phyloP scores from a whole-genome alignment of 768 basidiomycete species.

The Kwoniella dendrophila region DNA sequence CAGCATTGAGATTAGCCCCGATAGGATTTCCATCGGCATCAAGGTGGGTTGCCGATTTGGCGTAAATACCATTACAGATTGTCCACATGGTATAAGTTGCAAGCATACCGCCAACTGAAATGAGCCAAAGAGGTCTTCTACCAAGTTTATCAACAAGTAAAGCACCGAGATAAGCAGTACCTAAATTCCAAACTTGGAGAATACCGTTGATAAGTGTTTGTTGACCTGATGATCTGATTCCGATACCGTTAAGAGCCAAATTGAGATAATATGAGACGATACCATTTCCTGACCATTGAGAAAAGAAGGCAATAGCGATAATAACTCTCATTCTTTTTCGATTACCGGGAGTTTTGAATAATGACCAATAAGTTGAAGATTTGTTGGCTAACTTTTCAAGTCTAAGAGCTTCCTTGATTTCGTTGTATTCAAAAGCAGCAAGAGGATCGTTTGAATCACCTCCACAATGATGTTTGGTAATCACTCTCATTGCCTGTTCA shows the following conservation, averaged over 20 bases:
- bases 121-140: conserved; percentile 42
- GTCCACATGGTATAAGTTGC: conserved; percentile 34
- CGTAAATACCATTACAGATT: conserved; percentile 37
- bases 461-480: conserved; percentile 42
- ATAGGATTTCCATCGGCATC: conserved; percentile 34
- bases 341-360: conserved; percentile 37
- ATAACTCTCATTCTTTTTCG: conserved; percentile 34
- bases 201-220: conserved; percentile 39
- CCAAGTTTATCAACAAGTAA: conserved; percentile 49
- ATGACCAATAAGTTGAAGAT: conserved; percentile 28
- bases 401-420: conserved; percentile 58
- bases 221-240: conserved; percentile 37
- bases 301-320: conserved; percentile 47
- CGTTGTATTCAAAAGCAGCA: conserved; percentile 55
- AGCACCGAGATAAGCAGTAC: conserved; percentile 28
- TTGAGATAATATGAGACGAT: conserved; percentile 52
- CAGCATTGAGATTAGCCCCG: conserved; percentile 33
- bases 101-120: conserved; percentile 44
- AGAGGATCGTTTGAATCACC: conserved; percentile 44
- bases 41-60: conserved; percentile 28
- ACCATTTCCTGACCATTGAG: conserved; percentile 52
- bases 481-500: conserved; percentile 30
- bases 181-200: conserved; percentile 39
- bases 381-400: conserved; percentile 36
- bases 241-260: conserved; percentile 44